Evolutionary conservation across 768 basidiomycete species (phyloP).

Genomic region (Boletus vinaceobasis): DNA sequence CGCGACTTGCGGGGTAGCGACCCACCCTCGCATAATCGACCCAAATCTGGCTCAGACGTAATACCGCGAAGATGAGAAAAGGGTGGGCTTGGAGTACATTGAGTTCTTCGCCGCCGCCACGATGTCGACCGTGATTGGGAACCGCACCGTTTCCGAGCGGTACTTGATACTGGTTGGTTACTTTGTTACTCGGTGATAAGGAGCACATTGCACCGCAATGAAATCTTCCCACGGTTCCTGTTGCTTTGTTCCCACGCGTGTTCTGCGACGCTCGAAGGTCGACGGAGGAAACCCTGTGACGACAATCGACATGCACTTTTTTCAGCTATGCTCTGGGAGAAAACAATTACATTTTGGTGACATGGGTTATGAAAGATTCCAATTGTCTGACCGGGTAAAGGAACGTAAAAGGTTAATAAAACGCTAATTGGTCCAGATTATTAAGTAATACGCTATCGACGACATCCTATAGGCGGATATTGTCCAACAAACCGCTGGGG

Average conservation of each 20-base stretch:
- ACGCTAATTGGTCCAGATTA: not conserved
- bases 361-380: too few species aligned
- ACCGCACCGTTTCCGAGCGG: not conserved
- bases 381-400: too few species aligned
- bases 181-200: not conserved
- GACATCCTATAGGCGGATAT: slow-evolving; percentile 1
- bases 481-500: not conserved
- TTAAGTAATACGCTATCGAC: not conserved
- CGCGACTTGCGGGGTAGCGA: not conserved
- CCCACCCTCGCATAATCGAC: not conserved
- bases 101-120: not conserved
- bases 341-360: too few species aligned
- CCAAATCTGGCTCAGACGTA: not conserved
- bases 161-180: not conserved
- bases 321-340: too few species aligned
- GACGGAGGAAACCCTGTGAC: too few species aligned
- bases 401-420: not conserved
- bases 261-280: too few species aligned
- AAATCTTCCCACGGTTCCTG: too few species aligned
- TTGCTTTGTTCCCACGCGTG: too few species aligned
- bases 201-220: too few species aligned
- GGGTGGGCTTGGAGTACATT: not conserved
- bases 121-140: not conserved
- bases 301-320: too few species aligned
- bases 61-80: too few species aligned